phyloP scores from a whole-genome alignment of 164 flowering plant genomes.

The Akebia trifoliata region DNA sequence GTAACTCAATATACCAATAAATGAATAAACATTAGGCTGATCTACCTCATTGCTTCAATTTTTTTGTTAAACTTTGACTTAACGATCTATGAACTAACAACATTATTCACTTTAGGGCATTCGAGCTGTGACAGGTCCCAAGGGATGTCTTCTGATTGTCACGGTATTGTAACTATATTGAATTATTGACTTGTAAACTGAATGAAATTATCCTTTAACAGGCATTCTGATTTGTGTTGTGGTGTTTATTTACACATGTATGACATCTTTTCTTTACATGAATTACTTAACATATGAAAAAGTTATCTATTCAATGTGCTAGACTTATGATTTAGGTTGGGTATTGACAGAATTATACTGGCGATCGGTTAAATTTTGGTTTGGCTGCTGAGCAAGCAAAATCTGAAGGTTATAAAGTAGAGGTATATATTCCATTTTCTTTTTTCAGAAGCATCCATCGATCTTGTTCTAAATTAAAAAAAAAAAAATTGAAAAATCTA shows the following conservation, averaged over 20 bases:
- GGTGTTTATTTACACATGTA: not conserved
- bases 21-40: not conserved
- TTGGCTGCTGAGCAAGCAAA: slow-evolving; percentile 97
- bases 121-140: slow-evolving; percentile 94
- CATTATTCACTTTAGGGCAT: slow-evolving; percentile 57
- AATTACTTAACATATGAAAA: not conserved
- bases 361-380: slow-evolving; percentile 96
- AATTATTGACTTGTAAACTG: not conserved
- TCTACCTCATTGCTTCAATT: not conserved
- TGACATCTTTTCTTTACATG: not conserved
- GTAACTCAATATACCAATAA: slow-evolving; percentile 5
- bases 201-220: not conserved
- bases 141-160: slow-evolving; percentile 91
- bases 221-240: not conserved
- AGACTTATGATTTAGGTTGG: not conserved
- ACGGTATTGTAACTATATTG: slow-evolving; percentile 43
- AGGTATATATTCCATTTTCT: slow-evolving; percentile 41
- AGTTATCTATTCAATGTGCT: not conserved
- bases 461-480: not conserved
- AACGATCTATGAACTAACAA: slow-evolving; percentile 6
- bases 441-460: not conserved
- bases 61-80: not conserved
- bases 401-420: slow-evolving; percentile 86
- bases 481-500: not conserved
- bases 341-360: slow-evolving; percentile 78